Evolutionary conservation across 768 basidiomycete genomes (phyloP), one percentile per base, ranked within the genome.

Genomic region (Daedaleopsis nitida): DNA sequence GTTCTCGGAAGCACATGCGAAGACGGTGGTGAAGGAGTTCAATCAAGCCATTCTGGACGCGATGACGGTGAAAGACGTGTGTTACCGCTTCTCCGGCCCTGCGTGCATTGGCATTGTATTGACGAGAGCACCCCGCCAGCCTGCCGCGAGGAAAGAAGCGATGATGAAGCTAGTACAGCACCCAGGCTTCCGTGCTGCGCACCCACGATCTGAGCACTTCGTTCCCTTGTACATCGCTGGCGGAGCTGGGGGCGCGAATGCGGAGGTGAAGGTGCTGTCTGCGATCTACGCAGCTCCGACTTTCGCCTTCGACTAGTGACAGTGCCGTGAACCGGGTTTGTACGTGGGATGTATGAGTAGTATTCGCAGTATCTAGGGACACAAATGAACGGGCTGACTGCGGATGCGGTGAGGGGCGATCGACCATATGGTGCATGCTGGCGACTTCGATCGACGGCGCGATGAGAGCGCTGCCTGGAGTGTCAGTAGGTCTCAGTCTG

Each of bases 121-220:
- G 13, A 35, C 23, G 59, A 12, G 17, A 52, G 35, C 14, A 34
- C 17, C 38, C 34, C 34, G 39, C 34, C 47, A 89, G 86, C 72
- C 77, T 1, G 72, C 70, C n/a, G 76, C 76, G 42, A 81, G 88
- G 39, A 86, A 83, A 72, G 64, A 80, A 56, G 85, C 83, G 6
- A 70, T 92, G 75, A 59, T 84, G 55, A 72, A 74, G 10, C 75
- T 94, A 59, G 76, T 79, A 10, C 74, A 75, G 45, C 89, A 92
- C 65, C 73, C 76, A 5, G 82, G 82, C 10, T 94, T 90, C 79
- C 80, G 86, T 5, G 68, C 77, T 0, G 83, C 86, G 27, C 89
- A 95, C 66, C 92, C 91, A 1, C 80, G 88, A 3, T 86, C 86
- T 64, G 92, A 95, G 32, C 92, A 94, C 68, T 91, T 94, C 67